phyloP scores from a whole-genome alignment of 1,284 basidiomycete species.

The Sanghuangporus sanghuang region DNA sequence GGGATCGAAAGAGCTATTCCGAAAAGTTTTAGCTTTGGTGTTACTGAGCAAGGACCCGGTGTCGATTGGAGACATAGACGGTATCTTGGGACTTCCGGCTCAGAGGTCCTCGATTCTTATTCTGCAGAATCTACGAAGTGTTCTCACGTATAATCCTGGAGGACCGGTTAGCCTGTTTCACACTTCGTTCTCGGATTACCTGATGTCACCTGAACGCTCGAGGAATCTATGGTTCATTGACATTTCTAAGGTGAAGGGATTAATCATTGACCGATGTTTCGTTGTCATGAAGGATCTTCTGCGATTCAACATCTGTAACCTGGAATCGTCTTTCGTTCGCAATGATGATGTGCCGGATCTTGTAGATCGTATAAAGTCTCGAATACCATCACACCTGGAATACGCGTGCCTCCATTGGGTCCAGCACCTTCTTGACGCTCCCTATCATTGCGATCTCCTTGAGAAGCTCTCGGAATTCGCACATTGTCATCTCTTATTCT shows the following conservation, averaged over 20 bases:
- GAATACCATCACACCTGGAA: background rate
- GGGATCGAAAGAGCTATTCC: background rate
- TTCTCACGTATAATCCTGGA: background rate
- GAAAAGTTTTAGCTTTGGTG: background rate
- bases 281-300: background rate
- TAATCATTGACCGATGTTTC: background rate
- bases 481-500: slow-evolving; percentile 12
- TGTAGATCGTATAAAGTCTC: background rate
- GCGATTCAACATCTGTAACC: slow-evolving; percentile 6
- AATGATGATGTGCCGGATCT: background rate
- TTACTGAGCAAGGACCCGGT: background rate
- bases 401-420: background rate
- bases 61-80: background rate
- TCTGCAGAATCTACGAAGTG: background rate
- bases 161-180: slow-evolving; percentile 1
- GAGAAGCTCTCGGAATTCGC: slow-evolving; percentile 16
- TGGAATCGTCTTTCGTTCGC: background rate
- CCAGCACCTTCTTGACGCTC: background rate
- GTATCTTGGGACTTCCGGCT: background rate
- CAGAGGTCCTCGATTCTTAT: background rate
- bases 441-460: background rate
- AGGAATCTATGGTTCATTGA: background rate
- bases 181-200: slow-evolving; percentile 6
- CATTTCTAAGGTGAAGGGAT: background rate
- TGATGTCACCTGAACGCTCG: background rate